Conservation (phyloP, 495 filamentous ascomycete species). For the Diplogelasinospora grovesii region DNA sequence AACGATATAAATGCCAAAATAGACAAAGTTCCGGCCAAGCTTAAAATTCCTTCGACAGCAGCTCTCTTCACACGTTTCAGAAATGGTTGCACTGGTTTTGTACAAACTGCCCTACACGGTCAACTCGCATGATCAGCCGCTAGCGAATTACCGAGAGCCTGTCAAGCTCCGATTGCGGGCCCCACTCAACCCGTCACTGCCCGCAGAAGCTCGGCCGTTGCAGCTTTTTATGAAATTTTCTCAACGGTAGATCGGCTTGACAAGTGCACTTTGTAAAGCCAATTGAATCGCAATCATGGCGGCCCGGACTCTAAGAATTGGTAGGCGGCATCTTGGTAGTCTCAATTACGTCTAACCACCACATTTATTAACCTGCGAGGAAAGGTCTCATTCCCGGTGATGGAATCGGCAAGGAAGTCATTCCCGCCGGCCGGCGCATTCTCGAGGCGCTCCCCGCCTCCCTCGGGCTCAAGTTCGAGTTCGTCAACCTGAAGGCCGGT, state of each 20-base stretch:
- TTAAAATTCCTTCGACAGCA: too few relatives aligned
- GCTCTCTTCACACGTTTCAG: too few relatives aligned
- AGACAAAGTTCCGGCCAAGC: too few relatives aligned
- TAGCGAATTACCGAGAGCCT: too few relatives aligned
- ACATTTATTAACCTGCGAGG: too few relatives aligned
- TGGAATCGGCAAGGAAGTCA: conserved; percentile 97
- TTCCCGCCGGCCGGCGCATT: conserved; percentile 84
- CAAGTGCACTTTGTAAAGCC: too few relatives aligned
- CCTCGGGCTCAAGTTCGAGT: conserved; percentile 83
- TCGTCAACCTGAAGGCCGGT: conserved; percentile 84
- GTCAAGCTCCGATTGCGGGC: too few relatives aligned
- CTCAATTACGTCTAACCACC: conserved; percentile 3
- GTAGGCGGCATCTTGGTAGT: conserved; percentile 32
- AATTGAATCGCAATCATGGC: conserved; percentile 39
- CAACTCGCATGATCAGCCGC: too few relatives aligned
- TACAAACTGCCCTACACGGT: too few relatives aligned
- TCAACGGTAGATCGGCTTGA: too few relatives aligned
- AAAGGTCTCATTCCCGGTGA: conserved; percentile 94
- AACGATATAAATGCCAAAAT: too few relatives aligned
- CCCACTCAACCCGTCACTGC: conserved; percentile 15
- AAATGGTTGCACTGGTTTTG: too few relatives aligned
- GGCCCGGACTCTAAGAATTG: conserved; percentile 53
- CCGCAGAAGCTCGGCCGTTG: neutral
- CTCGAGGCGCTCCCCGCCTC: conserved; percentile 84
- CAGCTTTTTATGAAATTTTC: conserved; percentile 1